Evolutionary conservation across 768 basidiomycete species (phyloP).

Genomic region (Lactarius sp.): DNA sequence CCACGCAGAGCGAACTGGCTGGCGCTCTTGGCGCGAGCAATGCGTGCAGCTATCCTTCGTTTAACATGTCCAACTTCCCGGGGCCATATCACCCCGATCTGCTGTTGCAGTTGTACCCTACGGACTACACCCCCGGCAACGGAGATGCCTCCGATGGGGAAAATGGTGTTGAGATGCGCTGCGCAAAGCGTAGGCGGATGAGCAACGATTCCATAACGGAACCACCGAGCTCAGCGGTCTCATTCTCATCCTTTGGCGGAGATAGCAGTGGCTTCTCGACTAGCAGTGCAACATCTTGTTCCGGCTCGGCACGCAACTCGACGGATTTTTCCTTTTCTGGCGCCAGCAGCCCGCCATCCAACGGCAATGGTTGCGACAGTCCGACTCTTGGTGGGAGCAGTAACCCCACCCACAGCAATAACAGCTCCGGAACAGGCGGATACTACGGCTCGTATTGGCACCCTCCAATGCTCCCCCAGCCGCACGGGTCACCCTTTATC

Average conservation of each 20-base stretch:
- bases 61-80: slow-evolving; percentile 45
- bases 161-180: slow-evolving; percentile 36
- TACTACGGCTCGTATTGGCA: slow-evolving; percentile 65
- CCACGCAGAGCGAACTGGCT: slow-evolving; percentile 49
- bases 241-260: slow-evolving; percentile 44
- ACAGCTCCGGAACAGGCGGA: slow-evolving; percentile 32
- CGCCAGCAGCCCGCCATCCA: slow-evolving; percentile 42
- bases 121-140: slow-evolving; percentile 50
- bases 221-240: slow-evolving; percentile 56
- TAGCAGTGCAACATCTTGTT: slow-evolving; percentile 47
- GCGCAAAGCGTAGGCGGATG: slow-evolving; percentile 67
- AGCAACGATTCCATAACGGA: slow-evolving; percentile 51
- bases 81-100: slow-evolving; percentile 77
- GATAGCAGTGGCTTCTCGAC: slow-evolving; percentile 42
- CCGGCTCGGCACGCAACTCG: slow-evolving; percentile 56
- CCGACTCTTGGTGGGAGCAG: background rate
- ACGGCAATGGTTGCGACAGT: slow-evolving; percentile 33
- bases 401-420: background rate
- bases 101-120: slow-evolving; percentile 48
- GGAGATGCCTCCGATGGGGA: slow-evolving; percentile 45
- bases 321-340: slow-evolving; percentile 58
- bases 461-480: slow-evolving; percentile 58
- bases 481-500: slow-evolving; percentile 50
- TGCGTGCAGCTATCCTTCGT: slow-evolving; percentile 34
- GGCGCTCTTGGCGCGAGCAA: slow-evolving; percentile 39